Percentiles rank a stretch among this genome's conserved stretches.
phyloP scores from a whole-genome alignment of 768 basidiomycete species.

The Pleurotus tuoliensis region DNA sequence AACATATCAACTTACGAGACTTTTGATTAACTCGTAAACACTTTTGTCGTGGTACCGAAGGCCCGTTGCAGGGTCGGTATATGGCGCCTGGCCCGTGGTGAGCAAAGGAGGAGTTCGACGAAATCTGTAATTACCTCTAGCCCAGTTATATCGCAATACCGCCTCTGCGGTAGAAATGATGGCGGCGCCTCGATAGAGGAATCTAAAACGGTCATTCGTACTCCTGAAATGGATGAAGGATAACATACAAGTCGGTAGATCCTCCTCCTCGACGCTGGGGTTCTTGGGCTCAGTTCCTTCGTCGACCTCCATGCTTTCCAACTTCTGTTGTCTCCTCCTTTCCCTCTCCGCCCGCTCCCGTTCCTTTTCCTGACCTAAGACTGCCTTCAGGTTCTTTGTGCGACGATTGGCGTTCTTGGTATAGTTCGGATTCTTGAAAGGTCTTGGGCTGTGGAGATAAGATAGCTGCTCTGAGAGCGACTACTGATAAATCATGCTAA shows the following conservation, averaged over 20 bases:
- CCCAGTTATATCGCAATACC: conserved; percentile 86
- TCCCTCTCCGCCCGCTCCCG: conserved; percentile 69
- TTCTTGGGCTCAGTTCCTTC: conserved; percentile 24
- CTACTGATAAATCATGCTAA: conserved; percentile 28
- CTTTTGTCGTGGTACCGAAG: conserved; percentile 83
- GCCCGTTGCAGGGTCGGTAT: conserved; percentile 78
- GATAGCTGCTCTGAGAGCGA: conserved; percentile 73
- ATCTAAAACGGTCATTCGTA: conserved; percentile 37
- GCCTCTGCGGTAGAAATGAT: conserved; percentile 68
- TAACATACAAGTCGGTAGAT: conserved; percentile 65
- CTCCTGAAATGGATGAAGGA: neutral
- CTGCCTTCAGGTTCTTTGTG: conserved; percentile 76
- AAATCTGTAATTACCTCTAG: conserved; percentile 48
- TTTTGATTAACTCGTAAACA: conserved; percentile 79
- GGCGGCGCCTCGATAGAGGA: conserved; percentile 83
- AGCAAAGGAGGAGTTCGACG: neutral
- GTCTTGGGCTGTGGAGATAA: conserved; percentile 62
- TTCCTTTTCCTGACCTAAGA: conserved; percentile 76
- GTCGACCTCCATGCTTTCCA: conserved; percentile 55
- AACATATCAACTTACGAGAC: conserved; percentile 43
- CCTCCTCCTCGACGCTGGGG: conserved; percentile 39
- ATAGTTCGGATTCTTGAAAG: conserved; percentile 76
- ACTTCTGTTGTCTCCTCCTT: conserved; percentile 43
- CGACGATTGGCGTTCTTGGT: conserved; percentile 67
- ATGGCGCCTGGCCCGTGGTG: conserved; percentile 54